Percentiles rank a stretch among this genome's conserved stretches.
These are phyloP conservation scores for Naganishia vishniacii DNA, from an alignment of 768 basidiomycete genomes.

Conservation along the genomic window DNA sequence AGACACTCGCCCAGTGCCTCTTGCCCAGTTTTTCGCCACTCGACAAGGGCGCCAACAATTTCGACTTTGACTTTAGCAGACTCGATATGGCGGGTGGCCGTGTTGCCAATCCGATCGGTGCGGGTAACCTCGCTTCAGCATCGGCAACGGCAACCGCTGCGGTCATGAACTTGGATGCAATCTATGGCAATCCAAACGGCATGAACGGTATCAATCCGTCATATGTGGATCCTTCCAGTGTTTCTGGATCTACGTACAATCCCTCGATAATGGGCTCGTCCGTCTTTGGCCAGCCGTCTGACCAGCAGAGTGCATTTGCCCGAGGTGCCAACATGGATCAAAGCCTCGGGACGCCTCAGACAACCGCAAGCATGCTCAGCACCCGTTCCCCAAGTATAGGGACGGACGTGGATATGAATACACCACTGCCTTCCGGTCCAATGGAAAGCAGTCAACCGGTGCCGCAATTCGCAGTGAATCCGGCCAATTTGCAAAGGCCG, in stretches of 20 bases:
- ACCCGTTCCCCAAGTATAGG: constrained; percentile 15
- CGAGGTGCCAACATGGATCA: not conserved
- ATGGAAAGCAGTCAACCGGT: not conserved
- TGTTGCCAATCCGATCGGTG: not conserved
- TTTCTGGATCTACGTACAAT: not conserved
- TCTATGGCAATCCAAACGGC: constrained; percentile 10
- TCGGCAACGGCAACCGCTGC: constrained; percentile 7
- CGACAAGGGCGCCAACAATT: constrained; percentile 8
- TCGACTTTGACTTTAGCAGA: constrained; percentile 14
- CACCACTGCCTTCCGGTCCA: not conserved
- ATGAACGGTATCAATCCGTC: constrained; percentile 15
- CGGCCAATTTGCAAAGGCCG: constrained; percentile 1
- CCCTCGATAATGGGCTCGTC: not conserved
- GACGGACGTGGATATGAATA: constrained; percentile 4
- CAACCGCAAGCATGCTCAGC: constrained; percentile 11
- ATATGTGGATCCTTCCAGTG: constrained; percentile 6
- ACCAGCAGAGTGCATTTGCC: not conserved
- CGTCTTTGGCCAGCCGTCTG: not conserved
- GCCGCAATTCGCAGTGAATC: not conserved
- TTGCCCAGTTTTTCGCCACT: constrained; percentile 15
- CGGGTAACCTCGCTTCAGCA: not conserved
- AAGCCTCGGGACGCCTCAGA: not conserved
- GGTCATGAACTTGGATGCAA: not conserved
- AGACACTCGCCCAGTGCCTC: constrained; percentile 10
- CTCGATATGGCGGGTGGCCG: constrained; percentile 1